These are phyloP conservation scores for Lentinula aciculospora DNA, from an alignment of 768 basidiomycete genomes.

Conservation along the genomic window DNA sequence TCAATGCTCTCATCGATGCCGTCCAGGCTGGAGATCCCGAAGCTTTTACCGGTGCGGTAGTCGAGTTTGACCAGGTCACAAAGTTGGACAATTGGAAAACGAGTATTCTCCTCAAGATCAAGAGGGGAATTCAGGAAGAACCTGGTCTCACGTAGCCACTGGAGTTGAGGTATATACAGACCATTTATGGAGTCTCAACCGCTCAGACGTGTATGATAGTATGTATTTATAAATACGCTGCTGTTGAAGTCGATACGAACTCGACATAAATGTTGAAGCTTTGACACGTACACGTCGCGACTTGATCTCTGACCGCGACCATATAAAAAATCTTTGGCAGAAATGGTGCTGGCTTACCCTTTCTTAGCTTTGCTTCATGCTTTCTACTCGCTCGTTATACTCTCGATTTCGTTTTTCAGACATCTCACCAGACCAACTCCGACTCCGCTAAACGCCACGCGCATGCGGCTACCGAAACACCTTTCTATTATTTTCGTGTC, in stretches of 20 bases:
- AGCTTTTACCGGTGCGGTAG: constrained; percentile 76
- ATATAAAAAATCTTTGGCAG: neutral
- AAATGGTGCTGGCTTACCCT: constrained; percentile 33
- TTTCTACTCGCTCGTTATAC: constrained; percentile 41
- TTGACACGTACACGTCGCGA: constrained; percentile 5
- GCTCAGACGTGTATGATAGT: neutral
- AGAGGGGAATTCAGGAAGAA: constrained; percentile 64
- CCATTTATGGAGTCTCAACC: neutral
- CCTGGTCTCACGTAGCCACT: constrained; percentile 27
- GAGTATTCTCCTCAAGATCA: constrained; percentile 81
- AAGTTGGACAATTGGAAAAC: constrained; percentile 98
- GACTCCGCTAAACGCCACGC: constrained; percentile 40
- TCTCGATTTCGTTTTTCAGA: constrained; percentile 34
- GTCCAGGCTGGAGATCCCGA: constrained; percentile 67
- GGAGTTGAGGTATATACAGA: neutral
- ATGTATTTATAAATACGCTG: neutral
- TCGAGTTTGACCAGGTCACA: constrained; percentile 86
- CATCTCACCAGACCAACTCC: constrained; percentile 33
- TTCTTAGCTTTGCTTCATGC: constrained; percentile 54
- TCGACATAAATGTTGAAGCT: too few relatives aligned
- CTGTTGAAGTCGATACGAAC: too few relatives aligned
- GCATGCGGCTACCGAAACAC: constrained; percentile 58
- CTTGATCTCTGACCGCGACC: neutral
- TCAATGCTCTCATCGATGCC: constrained; percentile 72
- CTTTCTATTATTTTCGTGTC: constrained; percentile 59